Evolutionary conservation across 352 stramenopile genomes (phyloP).

Genomic region (Pythium apleroticum): DNA sequence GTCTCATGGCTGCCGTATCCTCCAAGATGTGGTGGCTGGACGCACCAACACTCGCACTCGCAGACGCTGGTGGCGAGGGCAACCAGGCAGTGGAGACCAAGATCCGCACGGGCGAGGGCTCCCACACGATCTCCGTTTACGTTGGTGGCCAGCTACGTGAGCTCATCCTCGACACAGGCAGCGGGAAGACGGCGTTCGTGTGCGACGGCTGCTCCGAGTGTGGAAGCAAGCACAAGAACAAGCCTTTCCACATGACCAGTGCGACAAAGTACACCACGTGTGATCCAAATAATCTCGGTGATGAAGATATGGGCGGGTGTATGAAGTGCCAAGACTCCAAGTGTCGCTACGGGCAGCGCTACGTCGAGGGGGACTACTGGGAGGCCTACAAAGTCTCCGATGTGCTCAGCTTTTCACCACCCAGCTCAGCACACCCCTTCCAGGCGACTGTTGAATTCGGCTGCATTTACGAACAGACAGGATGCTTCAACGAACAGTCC

Average conservation of each 20-base stretch:
- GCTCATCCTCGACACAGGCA: conserved; percentile 97
- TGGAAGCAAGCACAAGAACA: conserved; percentile 83
- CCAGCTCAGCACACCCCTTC: conserved; percentile 17
- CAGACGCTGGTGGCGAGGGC: conserved; percentile 1
- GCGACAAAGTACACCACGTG: conserved; percentile 54
- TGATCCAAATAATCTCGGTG: conserved; percentile 32
- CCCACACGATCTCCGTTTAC: conserved; percentile 69
- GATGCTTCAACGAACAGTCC: conserved; percentile 90
- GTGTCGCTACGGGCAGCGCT: conserved; percentile 91
- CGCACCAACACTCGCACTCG: not conserved
- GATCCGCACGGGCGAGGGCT: conserved; percentile 52
- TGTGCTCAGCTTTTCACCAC: conserved; percentile 48
- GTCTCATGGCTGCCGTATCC: not conserved
- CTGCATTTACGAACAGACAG: conserved; percentile 92
- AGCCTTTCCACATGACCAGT: conserved; percentile 55
- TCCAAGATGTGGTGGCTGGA: conserved; percentile 3
- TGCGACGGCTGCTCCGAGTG: conserved; percentile 90
- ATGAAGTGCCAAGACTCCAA: conserved; percentile 43
- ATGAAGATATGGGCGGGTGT: conserved; percentile 28
- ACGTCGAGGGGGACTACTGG: conserved; percentile 94
- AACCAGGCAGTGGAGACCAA: conserved; percentile 38
- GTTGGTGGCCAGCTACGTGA: conserved; percentile 63
- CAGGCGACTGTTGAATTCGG: conserved; percentile 86
- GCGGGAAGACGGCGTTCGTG: conserved; percentile 94
- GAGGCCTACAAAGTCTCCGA: conserved; percentile 88